A percentile compares a stretch with the other conserved stretches of the same genome.
Evolutionary conservation across 2,329 filamentous ascomycete species (phyloP).

Genomic region (Claviceps maximensis): DNA sequence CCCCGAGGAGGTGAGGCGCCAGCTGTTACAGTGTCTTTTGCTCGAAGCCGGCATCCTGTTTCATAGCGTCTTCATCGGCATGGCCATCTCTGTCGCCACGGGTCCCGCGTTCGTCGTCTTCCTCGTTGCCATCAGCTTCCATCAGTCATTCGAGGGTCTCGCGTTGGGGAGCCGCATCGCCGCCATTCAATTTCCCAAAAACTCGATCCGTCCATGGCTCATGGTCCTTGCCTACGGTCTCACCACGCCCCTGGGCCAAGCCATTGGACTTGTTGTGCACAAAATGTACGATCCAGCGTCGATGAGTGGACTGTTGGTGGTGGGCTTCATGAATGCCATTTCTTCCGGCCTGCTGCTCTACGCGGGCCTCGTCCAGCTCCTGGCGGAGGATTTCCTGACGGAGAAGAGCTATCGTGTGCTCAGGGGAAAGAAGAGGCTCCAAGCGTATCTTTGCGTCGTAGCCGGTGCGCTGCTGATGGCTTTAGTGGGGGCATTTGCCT

Average conservation of each 20-base stretch:
- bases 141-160: slow-evolving; percentile 81
- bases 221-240: slow-evolving; percentile 67
- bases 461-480: slow-evolving; percentile 57
- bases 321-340: slow-evolving; percentile 79
- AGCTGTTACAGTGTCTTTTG: slow-evolving; percentile 64
- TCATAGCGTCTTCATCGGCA: slow-evolving; percentile 76
- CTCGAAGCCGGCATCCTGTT: slow-evolving; percentile 76
- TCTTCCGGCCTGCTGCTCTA: slow-evolving; percentile 70
- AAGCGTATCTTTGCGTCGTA: slow-evolving; percentile 51
- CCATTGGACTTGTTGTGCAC: slow-evolving; percentile 66
- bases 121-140: slow-evolving; percentile 67
- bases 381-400: slow-evolving; percentile 72
- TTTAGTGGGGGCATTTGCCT: slow-evolving; percentile 60
- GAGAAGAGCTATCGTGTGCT: slow-evolving; percentile 61
- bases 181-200: slow-evolving; percentile 62
- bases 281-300: slow-evolving; percentile 67
- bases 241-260: slow-evolving; percentile 72
- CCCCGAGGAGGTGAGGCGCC: slow-evolving; percentile 48
- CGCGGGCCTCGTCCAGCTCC: slow-evolving; percentile 68
- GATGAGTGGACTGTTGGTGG: slow-evolving; percentile 57
- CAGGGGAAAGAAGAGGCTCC: slow-evolving; percentile 45
- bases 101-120: slow-evolving; percentile 70
- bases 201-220: slow-evolving; percentile 65
- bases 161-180: slow-evolving; percentile 77
- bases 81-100: slow-evolving; percentile 71